Base-by-base conservation (phyloP, 352 stramenopile species). In the Pilasporangium apinafurcum region DNA sequence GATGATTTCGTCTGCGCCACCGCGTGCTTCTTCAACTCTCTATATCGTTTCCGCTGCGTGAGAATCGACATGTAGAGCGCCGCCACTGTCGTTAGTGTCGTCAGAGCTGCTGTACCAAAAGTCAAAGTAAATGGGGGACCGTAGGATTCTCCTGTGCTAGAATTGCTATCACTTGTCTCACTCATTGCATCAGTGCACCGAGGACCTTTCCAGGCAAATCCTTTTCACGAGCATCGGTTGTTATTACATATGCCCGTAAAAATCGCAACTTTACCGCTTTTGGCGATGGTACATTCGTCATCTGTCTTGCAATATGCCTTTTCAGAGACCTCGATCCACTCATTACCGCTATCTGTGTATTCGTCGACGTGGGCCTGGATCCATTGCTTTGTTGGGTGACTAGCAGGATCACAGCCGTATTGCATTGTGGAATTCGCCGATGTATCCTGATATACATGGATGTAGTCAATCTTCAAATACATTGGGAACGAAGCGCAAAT, bases 381-480 rank as follows among this genome's bases (percentile, higher is more conserved):
- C 52, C 56, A 71, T 34, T 65, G 17, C 33, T 31, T 33, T 0
- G 63, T 74, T 16, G 63, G 59, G 16, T 74, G 63, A 7, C 41
- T 59, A 8, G 20, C 14, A n/a, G 63, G 63, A 17, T 75, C 53
- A 18, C 63, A 71, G 14, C 52, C 52, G 16, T 68, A 26, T n/a
- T 37, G 22, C 51, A 59, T 59, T 7, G 17, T 17, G 18, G 48
- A 59, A 6, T 37, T 27, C 16, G 20, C 51, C 29, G 50, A 66
- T 37, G 22, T 53, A 27, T 68, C 59, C 49, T 95, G 83, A 44
- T 95, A 96, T 17, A 95, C 39, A 7, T 84, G 73, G 16, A 96
- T 76, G 46, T 80, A 85, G 65, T 96, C 86, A 38, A 96, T 79
- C 33, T 83, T 79, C 44, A 94, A 13, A 32, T 47, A 74, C 58